phyloP scores from a whole-genome alignment of 208 protist species.

The Blastocrithidia nonstop region DNA sequence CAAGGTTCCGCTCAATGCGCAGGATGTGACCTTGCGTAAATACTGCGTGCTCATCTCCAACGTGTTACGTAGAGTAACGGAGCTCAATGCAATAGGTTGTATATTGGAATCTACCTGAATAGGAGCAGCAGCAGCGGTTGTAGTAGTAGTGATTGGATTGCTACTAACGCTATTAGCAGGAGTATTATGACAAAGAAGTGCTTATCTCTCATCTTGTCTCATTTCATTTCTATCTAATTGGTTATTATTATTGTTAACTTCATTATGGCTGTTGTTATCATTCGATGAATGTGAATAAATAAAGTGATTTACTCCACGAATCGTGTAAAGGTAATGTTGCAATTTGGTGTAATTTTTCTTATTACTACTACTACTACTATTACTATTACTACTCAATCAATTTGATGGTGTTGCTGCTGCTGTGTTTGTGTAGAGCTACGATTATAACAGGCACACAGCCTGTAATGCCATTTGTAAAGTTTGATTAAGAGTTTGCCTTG shows the following conservation, averaged over 20 bases:
- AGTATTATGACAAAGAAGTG: too few species aligned
- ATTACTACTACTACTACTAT: not conserved
- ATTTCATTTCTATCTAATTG: too few species aligned
- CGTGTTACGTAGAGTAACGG: conserved; percentile 35
- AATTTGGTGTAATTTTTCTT: not conserved
- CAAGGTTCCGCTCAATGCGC: conserved; percentile 40
- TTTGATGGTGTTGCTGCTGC: not conserved
- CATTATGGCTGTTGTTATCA: too few species aligned
- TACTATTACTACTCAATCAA: not conserved
- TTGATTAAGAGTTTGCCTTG: not conserved
- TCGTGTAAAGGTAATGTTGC: not conserved
- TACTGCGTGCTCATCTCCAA: conserved; percentile 29
- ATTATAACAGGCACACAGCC: not conserved
- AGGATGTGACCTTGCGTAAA: conserved; percentile 36
- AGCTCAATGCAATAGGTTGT: conserved; percentile 10
- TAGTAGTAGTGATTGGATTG: too few species aligned
- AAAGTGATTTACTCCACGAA: not conserved
- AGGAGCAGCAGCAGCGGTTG: too few species aligned
- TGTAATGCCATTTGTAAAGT: not conserved
- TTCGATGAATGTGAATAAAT: too few species aligned
- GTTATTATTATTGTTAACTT: too few species aligned
- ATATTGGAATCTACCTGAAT: too few species aligned
- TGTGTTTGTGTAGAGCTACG: too few species aligned
- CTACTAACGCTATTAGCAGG: too few species aligned
- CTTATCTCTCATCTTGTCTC: too few species aligned